Base-by-base conservation (phyloP, 1,284 basidiomycete genomes). In the Trichosporon sp. region DNA sequence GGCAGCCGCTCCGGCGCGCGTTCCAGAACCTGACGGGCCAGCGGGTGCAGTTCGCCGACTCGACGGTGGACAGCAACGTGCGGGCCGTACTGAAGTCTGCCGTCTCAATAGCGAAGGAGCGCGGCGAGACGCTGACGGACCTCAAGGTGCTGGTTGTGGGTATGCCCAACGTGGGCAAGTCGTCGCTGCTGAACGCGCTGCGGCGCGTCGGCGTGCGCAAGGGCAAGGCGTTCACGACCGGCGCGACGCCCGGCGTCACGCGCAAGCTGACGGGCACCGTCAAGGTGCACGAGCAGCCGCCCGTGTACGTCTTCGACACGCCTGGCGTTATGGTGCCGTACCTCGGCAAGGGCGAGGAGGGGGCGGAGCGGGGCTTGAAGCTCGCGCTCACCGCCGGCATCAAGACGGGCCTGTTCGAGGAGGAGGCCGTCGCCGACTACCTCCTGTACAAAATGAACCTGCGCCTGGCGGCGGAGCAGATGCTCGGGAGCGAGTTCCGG, bases 131-230 rank as follows among this genome's bases (percentile, higher is more conserved):
- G 12, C 47, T 69, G 4, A 73, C 89, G 69, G 91, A 92, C 78
- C 84, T 92, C 72, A 93, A 94, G 77, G 89, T 98, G 8, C 86
- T 97, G 5, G 92, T 97, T 27, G 89, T 95, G 65, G 96, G 96
- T 27, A 99, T 99, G 96, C 96, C 96, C 4, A 99, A 99, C 80
- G 95, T 98, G 53, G 97, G 97, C 63, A 99, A 99, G 84, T 97
- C 94, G 31, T 95, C 93, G 3, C 83, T 99, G 65, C 85, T 99
- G 15, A 99, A 99, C 79, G 89, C 92, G 0, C 86, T 99, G n/a
- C 88, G 97, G 53, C 89, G 90, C 76, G 90, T 90, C 71, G 96
- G 95, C 3, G 91, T 96, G 34, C 86, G 88, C 71, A 93, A 93
- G 78, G 89, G 69, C 18, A 98, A 98, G 83, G 95, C 94, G 1